Conservation (phyloP, 2,329 filamentous ascomycete genomes). For the Xylaria sp. region DNA sequence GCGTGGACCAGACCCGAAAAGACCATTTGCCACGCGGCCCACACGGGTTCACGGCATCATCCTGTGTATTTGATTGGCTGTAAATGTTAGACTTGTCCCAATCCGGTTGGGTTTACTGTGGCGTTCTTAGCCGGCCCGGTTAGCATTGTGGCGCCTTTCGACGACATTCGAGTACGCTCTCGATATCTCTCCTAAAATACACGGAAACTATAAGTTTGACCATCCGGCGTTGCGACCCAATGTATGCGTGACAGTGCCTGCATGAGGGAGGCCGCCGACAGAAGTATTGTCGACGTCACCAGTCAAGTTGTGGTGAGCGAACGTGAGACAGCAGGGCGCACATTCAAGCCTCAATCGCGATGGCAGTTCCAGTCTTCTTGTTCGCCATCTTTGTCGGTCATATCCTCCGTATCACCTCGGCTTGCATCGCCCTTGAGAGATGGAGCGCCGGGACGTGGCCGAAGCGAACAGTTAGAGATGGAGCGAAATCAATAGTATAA, state of each 20-base stretch:
- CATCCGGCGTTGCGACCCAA: not conserved
- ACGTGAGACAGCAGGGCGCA: not conserved
- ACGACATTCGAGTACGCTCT: constrained; percentile 28
- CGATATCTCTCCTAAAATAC: not conserved
- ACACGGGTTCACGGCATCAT: too few relatives aligned
- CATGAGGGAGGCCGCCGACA: constrained; percentile 10
- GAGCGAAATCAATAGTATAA: not conserved
- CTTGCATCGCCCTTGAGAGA: too few relatives aligned
- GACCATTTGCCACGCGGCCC: constrained; percentile 19
- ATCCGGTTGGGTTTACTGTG: not conserved
- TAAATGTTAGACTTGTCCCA: not conserved
- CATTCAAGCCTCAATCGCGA: not conserved
- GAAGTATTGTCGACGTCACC: constrained; percentile 6
- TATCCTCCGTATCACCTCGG: not conserved
- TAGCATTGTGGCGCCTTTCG: constrained; percentile 14
- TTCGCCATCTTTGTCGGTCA: not conserved
- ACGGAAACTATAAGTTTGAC: not conserved
- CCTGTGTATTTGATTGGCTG: not conserved
- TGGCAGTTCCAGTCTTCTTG: not conserved
- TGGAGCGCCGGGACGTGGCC: not conserved
- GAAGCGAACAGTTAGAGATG: not conserved
- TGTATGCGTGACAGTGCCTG: not conserved
- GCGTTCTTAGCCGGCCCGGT: not conserved
- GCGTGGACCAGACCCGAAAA: not conserved
- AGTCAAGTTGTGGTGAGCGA: not conserved